Evolutionary conservation across 2,329 filamentous ascomycete genomes (phyloP), one percentile per base, ranked within the genome.

Genomic region (Phyllosticta citribraziliensis): DNA sequence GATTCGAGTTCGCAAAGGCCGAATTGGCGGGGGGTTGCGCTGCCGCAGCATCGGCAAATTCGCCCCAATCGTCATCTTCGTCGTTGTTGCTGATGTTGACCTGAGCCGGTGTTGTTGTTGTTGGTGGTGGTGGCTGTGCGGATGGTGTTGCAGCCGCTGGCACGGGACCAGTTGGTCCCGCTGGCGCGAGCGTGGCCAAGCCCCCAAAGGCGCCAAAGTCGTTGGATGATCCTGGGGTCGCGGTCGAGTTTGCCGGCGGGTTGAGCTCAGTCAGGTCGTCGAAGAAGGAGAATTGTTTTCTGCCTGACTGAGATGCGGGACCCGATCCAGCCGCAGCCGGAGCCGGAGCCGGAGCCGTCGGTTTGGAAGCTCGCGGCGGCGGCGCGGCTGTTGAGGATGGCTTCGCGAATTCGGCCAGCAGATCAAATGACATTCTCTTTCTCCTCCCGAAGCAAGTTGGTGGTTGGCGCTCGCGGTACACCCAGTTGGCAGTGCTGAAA

Each of bases 51-150:
- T 69, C 72, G 62, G 75, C 73, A 56, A 75, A 75, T 51, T 75
- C 73, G n/a, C 73, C 73, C 72, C 72, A 75, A 27, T 75, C 73
- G 62, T 75, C 73, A 47, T 47, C 40, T 47, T 47, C 40, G n/a
- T 47, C 40, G 40, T 47, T 47, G 22, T 47, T 47, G 22, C 68
- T 67, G 8, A 72, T 70, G 27, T 67, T 55, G 47, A 54, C 24
- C 25, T 25, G 24, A 50, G 55, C 61, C 30, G 57, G 27, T 19
- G 53, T 25, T 40, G 60, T 20, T 22, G 50, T 50, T 62, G 56
- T 17, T 10, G 40, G 35, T 40, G 33, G 33, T 17, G 33, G 40
- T 47, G 40, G 40, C 40, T 47, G 40, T 33, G 19, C 33, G 25
- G 27, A 40, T 3, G 25, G 2, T 33, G 52, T 52, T 50, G 50